These are phyloP conservation scores for Fusarium solani-melongenae DNA, from an alignment of 2,329 filamentous ascomycete species.

Conservation along the genomic window DNA sequence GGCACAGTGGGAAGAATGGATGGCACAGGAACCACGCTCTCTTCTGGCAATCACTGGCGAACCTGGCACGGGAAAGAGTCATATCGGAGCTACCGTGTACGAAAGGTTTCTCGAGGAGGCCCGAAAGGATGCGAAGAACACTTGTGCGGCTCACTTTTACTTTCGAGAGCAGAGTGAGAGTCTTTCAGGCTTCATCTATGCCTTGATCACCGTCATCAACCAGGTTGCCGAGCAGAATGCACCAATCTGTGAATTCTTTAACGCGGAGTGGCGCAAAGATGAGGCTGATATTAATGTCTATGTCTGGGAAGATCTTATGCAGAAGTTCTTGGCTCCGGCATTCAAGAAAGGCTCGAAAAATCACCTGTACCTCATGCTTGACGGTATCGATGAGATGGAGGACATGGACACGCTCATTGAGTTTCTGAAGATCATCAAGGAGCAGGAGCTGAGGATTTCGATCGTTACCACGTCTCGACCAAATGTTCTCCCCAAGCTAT, in stretches of 20 bases:
- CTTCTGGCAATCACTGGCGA: conserved; percentile 45
- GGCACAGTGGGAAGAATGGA: conserved; percentile 44
- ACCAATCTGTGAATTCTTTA: conserved; percentile 46
- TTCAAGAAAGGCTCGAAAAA: conserved; percentile 37
- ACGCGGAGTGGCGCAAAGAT: conserved; percentile 41
- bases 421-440: conserved; percentile 39
- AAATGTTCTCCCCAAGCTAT: not conserved
- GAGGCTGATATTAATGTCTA: conserved; percentile 19
- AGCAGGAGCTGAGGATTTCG: conserved; percentile 41
- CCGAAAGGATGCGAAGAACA: conserved; percentile 27
- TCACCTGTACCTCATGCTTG: conserved; percentile 44
- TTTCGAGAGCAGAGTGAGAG: conserved; percentile 48
- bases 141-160: conserved; percentile 49
- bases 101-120: conserved; percentile 31
- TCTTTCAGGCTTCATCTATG: conserved; percentile 39
- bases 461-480: conserved; percentile 42
- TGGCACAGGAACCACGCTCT: conserved; percentile 9
- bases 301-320: conserved; percentile 31
- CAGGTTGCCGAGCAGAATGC: conserved; percentile 48
- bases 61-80: conserved; percentile 50
- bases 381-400: conserved; percentile 48
- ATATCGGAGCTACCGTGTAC: conserved; percentile 41
- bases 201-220: conserved; percentile 42
- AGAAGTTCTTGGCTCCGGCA: conserved; percentile 37
- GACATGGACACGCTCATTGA: conserved; percentile 25